Evolutionary conservation across 805 yeast species (phyloP).

Genomic region (Spathaspora hagerdaliae): DNA sequence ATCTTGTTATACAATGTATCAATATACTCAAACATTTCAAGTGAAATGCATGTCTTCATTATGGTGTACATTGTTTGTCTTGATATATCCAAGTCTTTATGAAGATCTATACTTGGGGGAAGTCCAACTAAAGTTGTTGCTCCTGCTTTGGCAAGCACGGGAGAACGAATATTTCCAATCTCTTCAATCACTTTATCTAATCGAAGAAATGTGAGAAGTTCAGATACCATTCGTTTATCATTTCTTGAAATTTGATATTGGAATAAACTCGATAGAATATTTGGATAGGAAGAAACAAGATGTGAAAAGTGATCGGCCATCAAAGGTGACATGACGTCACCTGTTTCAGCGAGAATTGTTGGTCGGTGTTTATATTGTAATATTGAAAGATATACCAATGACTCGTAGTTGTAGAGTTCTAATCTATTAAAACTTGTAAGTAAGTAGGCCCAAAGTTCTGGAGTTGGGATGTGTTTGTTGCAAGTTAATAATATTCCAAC

Average conservation of each 20-base stretch:
- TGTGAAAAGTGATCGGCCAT: slow-evolving; percentile 19
- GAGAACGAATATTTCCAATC: slow-evolving; percentile 17
- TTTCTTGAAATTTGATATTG: slow-evolving; percentile 19
- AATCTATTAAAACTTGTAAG: slow-evolving; percentile 20
- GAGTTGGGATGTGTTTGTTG: slow-evolving; percentile 19
- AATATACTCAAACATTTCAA: slow-evolving; percentile 22
- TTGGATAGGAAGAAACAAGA: slow-evolving; percentile 26
- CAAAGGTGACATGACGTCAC: slow-evolving; percentile 5
- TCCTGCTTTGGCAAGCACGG: slow-evolving; percentile 21
- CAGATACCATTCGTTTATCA: slow-evolving; percentile 16
- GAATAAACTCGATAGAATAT: slow-evolving; percentile 23
- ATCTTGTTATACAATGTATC: slow-evolving; percentile 32
- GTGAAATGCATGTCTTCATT: slow-evolving; percentile 24
- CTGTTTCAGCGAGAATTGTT: slow-evolving; percentile 16
- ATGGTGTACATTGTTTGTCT: slow-evolving; percentile 20
- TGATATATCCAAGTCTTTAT: slow-evolving; percentile 11
- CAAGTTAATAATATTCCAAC: slow-evolving; percentile 8
- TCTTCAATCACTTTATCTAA: slow-evolving; percentile 22
- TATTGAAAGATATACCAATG: slow-evolving; percentile 23
- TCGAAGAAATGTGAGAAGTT: slow-evolving; percentile 22
- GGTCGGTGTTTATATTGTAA: slow-evolving; percentile 18
- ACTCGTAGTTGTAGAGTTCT: slow-evolving; percentile 21
- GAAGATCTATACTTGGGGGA: slow-evolving; percentile 3
- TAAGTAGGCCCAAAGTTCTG: slow-evolving; percentile 18
- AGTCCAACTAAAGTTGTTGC: slow-evolving; percentile 7